Conservation (phyloP, 345 rosid species). For the Brassica carinata region DNA sequence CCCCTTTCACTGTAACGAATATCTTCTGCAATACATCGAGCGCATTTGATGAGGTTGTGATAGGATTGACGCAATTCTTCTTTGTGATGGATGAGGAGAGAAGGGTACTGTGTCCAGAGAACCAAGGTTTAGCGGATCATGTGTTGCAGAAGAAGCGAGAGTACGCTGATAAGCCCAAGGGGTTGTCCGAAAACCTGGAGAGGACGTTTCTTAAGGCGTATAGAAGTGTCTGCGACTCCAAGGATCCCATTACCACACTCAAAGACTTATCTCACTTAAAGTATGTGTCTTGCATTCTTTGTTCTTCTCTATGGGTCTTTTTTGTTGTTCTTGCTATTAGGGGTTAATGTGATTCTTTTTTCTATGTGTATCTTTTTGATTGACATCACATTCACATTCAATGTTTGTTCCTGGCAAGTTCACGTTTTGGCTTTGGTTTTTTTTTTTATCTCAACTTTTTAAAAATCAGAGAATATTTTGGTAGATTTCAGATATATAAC, state of each 20-base stretch:
- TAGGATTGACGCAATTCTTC: not conserved
- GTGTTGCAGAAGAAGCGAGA: conserved; percentile 72
- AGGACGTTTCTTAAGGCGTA: conserved; percentile 64
- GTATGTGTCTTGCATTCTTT: conserved; percentile 43
- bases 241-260: conserved; percentile 59
- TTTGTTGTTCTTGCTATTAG: not conserved
- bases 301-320: not conserved
- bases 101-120: conserved; percentile 58
- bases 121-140: conserved; percentile 58
- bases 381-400: not conserved
- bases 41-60: not conserved
- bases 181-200: conserved; percentile 67
- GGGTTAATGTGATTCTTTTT: not conserved
- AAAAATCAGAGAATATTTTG: not conserved
- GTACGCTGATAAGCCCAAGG: conserved; percentile 64
- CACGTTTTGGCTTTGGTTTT: not conserved
- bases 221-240: conserved; percentile 53
- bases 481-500: not conserved
- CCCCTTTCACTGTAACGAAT: not conserved
- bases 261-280: conserved; percentile 76
- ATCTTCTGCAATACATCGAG: not conserved
- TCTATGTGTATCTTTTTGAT: not conserved
- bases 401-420: not conserved
- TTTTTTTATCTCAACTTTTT: not conserved
- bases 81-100: conserved; percentile 55